Conservation (phyloP, 176 grass and related monocot species). For the Oryza meridionalis region DNA sequence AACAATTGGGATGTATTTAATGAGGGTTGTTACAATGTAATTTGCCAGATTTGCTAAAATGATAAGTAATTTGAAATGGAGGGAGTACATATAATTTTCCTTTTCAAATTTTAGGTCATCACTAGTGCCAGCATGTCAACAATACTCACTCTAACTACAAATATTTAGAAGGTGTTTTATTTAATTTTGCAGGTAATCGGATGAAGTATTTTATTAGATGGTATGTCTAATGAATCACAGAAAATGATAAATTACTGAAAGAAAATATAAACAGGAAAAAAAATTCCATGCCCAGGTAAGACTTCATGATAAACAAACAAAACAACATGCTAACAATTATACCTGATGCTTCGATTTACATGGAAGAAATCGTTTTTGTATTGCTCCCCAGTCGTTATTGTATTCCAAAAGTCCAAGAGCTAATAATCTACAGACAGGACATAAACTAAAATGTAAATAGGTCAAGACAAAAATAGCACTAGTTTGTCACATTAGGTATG, state of each 20-base stretch:
- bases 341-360: conserved; percentile 93
- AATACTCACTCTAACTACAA: background rate
- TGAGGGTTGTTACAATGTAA: too few relatives aligned
- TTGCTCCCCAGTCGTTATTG: conserved; percentile 87
- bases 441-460: conserved; percentile 27
- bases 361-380: conserved; percentile 90
- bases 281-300: conserved; percentile 13
- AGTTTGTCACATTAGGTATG: background rate
- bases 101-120: conserved; percentile 18
- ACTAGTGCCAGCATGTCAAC: background rate
- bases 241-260: conserved; percentile 1
- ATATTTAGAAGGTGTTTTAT: background rate
- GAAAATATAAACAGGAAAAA: background rate
- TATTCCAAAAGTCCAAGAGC: conserved; percentile 80
- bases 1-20: too few relatives aligned
- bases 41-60: too few relatives aligned
- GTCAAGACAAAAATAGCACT: conserved; percentile 24
- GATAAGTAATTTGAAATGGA: too few relatives aligned
- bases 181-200: conserved; percentile 14
- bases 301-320: conserved; percentile 16
- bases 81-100: background rate
- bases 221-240: conserved; percentile 32
- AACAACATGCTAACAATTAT: conserved; percentile 30
- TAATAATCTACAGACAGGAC: conserved; percentile 71
- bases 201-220: conserved; percentile 6